Conservation (phyloP, 202 grass and related monocot species). For the Digitaria exilis region DNA sequence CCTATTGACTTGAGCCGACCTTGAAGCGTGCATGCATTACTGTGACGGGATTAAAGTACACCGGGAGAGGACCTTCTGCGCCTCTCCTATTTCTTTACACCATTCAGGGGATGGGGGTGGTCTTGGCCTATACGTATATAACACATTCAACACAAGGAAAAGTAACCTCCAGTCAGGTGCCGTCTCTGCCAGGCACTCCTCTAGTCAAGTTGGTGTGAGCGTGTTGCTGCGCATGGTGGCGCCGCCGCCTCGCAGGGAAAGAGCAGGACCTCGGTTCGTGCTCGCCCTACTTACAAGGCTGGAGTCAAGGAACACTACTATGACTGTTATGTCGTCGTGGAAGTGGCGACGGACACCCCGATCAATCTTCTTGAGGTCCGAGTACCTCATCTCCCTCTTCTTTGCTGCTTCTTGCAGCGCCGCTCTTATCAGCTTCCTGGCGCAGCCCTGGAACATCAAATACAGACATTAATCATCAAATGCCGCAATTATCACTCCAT, state of each 20-base stretch:
- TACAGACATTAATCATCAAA: neutral
- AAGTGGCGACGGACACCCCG: slow-evolving; percentile 93
- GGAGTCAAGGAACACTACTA: slow-evolving; percentile 86
- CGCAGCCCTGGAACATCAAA: slow-evolving; percentile 70
- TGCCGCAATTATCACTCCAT: neutral
- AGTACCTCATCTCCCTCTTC: slow-evolving; percentile 99
- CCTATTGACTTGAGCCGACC: slow-evolving; percentile 32
- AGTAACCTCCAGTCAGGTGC: slow-evolving; percentile 4
- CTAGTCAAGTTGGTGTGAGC: slow-evolving; percentile 47
- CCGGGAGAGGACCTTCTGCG: slow-evolving; percentile 25
- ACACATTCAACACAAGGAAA: slow-evolving; percentile 20
- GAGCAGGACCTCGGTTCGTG: slow-evolving; percentile 42
- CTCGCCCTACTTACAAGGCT: slow-evolving; percentile 70
- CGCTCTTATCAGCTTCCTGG: slow-evolving; percentile 75
- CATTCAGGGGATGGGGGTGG: slow-evolving; percentile 21
- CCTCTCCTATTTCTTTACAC: slow-evolving; percentile 35
- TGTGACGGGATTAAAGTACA: slow-evolving; percentile 34
- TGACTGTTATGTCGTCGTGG: slow-evolving; percentile 89
- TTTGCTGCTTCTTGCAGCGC: slow-evolving; percentile 83
- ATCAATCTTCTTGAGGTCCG: slow-evolving; percentile 92
- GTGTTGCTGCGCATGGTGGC: slow-evolving; percentile 56
- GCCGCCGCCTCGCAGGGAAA: slow-evolving; percentile 76
- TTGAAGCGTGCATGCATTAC: slow-evolving; percentile 45
- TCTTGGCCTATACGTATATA: neutral
- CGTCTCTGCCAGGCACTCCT: neutral